Evolutionary conservation across 163 green algal genomes (phyloP).

Genomic region (Scenedesmus sp.): DNA sequence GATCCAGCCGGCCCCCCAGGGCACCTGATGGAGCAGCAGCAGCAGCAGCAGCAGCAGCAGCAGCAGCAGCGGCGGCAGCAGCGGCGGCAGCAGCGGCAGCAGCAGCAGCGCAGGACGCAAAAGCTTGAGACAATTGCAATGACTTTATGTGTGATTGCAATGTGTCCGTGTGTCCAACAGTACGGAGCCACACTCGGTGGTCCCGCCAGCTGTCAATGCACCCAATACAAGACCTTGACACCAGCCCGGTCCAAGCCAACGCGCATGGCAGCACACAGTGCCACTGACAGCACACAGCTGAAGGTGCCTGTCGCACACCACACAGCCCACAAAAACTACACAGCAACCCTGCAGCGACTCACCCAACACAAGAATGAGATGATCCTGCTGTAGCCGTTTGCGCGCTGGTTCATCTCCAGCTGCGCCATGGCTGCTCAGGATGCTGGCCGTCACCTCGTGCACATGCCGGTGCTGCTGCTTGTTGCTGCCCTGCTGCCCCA

Average conservation of each 20-base stretch:
- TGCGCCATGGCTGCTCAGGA: neutral
- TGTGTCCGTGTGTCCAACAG: no score
- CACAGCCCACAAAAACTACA: neutral
- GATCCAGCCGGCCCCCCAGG: slow-evolving; percentile 93
- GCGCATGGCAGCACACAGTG: no score
- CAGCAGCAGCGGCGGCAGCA: neutral
- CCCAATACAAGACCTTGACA: no score
- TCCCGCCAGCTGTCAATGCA: no score
- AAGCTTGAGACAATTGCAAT: no score
- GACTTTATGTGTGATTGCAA: no score
- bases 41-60: neutral
- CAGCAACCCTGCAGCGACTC: neutral
- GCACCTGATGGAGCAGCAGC: slow-evolving; percentile 74
- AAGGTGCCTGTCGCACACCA: neutral
- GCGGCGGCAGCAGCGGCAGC: neutral
- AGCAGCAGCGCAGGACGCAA: no score
- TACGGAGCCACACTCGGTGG: no score
- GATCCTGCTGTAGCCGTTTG: slow-evolving; percentile 31
- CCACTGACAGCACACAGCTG: neutral
- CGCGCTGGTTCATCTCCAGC: neutral
- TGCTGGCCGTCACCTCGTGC: neutral
- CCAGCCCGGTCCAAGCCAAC: no score
- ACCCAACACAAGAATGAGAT: slow-evolving; percentile 64
- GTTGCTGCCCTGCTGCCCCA: neutral
- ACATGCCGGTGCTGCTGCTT: neutral